These are phyloP conservation scores for Leccinum variicolor DNA, from an alignment of 768 basidiomycete genomes.

Conservation along the genomic window DNA sequence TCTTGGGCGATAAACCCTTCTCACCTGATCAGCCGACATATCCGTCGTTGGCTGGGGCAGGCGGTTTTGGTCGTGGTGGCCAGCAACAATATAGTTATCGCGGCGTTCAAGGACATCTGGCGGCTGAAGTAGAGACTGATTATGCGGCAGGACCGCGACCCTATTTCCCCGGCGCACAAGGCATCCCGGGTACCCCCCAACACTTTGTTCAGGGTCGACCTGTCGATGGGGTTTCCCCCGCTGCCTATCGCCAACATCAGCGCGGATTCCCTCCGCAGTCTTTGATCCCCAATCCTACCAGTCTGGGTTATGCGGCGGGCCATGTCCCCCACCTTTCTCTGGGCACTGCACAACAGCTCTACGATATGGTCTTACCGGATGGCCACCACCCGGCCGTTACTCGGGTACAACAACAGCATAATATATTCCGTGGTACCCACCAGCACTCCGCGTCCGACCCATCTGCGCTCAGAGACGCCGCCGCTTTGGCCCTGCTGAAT, in stretches of 20 bases:
- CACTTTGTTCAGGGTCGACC: slow-evolving; percentile 53
- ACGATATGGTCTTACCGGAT: slow-evolving; percentile 74
- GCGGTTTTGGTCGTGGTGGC: slow-evolving; percentile 48
- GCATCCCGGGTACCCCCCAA: slow-evolving; percentile 38
- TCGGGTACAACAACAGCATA: slow-evolving; percentile 78
- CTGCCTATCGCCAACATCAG: slow-evolving; percentile 60
- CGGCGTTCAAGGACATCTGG: slow-evolving; percentile 31
- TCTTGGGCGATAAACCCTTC: slow-evolving; percentile 41
- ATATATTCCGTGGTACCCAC: slow-evolving; percentile 67
- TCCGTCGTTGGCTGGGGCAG: slow-evolving; percentile 60
- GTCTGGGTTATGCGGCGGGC: slow-evolving; percentile 48
- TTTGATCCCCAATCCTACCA: slow-evolving; percentile 49
- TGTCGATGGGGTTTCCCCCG: slow-evolving; percentile 41
- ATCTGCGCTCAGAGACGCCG: slow-evolving; percentile 68
- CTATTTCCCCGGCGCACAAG: slow-evolving; percentile 45
- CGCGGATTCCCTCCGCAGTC: slow-evolving; percentile 58
- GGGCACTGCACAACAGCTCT: slow-evolving; percentile 72
- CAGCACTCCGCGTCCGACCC: slow-evolving; percentile 86
- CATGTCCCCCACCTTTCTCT: slow-evolving; percentile 70
- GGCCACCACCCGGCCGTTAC: slow-evolving; percentile 62
- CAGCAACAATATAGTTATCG: slow-evolving; percentile 53
- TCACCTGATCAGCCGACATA: slow-evolving; percentile 49
- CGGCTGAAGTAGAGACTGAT: slow-evolving; percentile 39
- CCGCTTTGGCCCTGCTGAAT: slow-evolving; percentile 61
- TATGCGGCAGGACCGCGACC: slow-evolving; percentile 57